Base-by-base conservation (phyloP, 2,329 filamentous ascomycete species). In the Bipolaris gigantea region DNA sequence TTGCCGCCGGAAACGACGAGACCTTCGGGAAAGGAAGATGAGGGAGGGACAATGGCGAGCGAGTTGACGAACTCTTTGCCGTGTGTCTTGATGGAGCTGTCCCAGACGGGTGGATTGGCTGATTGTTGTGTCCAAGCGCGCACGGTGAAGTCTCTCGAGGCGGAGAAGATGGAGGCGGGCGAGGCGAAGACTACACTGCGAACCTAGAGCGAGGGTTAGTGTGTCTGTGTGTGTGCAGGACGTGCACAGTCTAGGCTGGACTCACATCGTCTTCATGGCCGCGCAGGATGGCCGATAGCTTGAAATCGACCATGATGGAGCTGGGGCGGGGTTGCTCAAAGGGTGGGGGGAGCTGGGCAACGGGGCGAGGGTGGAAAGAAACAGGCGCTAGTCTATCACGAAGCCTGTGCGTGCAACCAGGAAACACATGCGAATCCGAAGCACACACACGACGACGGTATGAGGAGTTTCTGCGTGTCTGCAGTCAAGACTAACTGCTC, bases 261-360 rank as follows among this genome's bases (percentile, higher is more conserved):
- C 59, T 33, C 82, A 97, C 94, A 85, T 99, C 94, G 74, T 94
- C 89, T 75, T 94, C 89, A 75, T 99, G 94, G 70, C 91, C 93
- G 64, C 86, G 80, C 63, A 99, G 83, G 71, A 90, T 89, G 64
- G 93, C 92, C 58, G 94, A 96, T 70, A 99, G 86, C 83, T 93
- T 96, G 83, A 91, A 97, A 73, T 92, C 88, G 75, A 83, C 80
- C 89, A 93, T 92, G 62, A 66, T 70, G 60, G 60, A 56, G 45
- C 50, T 47, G 48, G 27, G 55, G 64, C 61, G 65, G 70, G 64
- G 64, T 61, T 64, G 61, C 53, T 52, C 16, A 50, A 53, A 53
- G 52, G 52, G 54, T 44, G 57, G 27, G 51, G 45, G 32, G 40
- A 50, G 40, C 53, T 48, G 27, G 35, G 56, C 46, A 58, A 47